phyloP scores from a whole-genome alignment of 306 rosid genomes.

The Purshia tridentata region DNA sequence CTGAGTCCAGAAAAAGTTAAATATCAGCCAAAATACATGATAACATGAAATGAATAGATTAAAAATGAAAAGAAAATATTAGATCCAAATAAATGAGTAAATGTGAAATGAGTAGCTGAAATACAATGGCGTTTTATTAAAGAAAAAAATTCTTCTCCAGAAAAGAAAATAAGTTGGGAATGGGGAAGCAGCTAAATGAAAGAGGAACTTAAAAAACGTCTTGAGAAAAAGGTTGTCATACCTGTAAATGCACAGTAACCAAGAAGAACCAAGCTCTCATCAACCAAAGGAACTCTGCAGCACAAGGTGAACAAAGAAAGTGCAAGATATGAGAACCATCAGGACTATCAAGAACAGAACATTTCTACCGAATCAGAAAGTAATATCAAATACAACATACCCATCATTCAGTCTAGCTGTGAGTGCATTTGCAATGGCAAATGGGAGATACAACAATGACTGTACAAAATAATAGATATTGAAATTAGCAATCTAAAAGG shows the following conservation, averaged over 20 bases:
- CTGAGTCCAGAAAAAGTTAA: conserved; percentile 41
- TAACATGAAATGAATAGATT: not conserved
- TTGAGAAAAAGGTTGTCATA: conserved; percentile 18
- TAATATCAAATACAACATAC: conserved; percentile 46
- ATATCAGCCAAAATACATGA: conserved; percentile 20
- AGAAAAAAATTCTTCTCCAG: not conserved
- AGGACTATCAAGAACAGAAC: conserved; percentile 15
- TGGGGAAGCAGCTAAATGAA: conserved; percentile 12
- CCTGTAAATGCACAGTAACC: conserved; percentile 75
- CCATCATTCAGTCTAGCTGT: conserved; percentile 79
- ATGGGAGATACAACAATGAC: conserved; percentile 83
- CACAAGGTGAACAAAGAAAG: conserved; percentile 21
- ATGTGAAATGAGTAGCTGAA: too few species aligned
- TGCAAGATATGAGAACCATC: conserved; percentile 24
- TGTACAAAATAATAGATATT: conserved; percentile 31
- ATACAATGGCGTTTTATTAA: too few species aligned
- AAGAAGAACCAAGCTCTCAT: conserved; percentile 80
- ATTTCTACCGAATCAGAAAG: conserved; percentile 11
- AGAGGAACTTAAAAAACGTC: not conserved
- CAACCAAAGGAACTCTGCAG: conserved; percentile 70
- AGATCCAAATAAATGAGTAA: not conserved
- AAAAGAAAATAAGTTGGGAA: not conserved
- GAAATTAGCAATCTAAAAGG: not conserved
- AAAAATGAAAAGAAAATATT: conserved; percentile 5
- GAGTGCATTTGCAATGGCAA: conserved; percentile 86